Percentiles rank a stretch among this genome's conserved stretches.
phyloP scores from a whole-genome alignment of 2,329 filamentous ascomycete species.

The Arthrobotrys musiformis region DNA sequence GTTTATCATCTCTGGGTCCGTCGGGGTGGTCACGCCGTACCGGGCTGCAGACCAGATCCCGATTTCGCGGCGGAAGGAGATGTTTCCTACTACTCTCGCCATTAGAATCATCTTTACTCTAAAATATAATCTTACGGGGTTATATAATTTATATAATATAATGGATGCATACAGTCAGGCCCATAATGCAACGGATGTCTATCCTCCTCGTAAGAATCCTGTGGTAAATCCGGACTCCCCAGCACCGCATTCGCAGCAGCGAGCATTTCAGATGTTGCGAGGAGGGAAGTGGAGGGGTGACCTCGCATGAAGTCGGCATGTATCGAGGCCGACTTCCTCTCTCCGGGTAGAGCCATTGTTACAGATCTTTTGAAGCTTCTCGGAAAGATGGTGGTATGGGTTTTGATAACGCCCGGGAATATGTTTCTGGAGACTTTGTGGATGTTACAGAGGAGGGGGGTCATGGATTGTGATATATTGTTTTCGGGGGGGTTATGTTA shows the following conservation, averaged over 20 bases:
- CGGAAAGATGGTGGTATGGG: neutral
- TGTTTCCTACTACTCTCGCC: constrained; percentile 54
- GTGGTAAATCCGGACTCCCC: neutral
- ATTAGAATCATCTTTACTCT: neutral
- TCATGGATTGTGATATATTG: neutral
- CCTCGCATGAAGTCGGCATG: constrained; percentile 53
- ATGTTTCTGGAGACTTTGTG: neutral
- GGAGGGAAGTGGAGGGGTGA: constrained; percentile 39
- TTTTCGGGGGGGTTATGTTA: neutral
- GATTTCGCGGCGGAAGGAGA: constrained; percentile 55
- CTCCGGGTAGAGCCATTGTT: constrained; percentile 15
- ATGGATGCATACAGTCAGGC: constrained; percentile 55
- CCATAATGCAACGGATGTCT: constrained; percentile 58
- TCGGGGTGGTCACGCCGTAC: constrained; percentile 54
- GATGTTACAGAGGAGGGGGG: neutral
- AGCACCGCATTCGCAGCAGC: constrained; percentile 49
- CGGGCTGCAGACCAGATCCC: constrained; percentile 56
- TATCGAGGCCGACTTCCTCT: constrained; percentile 35
- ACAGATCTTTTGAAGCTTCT: neutral
- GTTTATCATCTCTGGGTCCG: constrained; percentile 55
- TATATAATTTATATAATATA: no score
- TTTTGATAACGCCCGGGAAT: neutral
- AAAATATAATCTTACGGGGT: no score
- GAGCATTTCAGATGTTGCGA: constrained; percentile 50
- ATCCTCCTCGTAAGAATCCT: constrained; percentile 42